Conservation (phyloP, 1,284 basidiomycete species). For the Xerocomus amazonicus region DNA sequence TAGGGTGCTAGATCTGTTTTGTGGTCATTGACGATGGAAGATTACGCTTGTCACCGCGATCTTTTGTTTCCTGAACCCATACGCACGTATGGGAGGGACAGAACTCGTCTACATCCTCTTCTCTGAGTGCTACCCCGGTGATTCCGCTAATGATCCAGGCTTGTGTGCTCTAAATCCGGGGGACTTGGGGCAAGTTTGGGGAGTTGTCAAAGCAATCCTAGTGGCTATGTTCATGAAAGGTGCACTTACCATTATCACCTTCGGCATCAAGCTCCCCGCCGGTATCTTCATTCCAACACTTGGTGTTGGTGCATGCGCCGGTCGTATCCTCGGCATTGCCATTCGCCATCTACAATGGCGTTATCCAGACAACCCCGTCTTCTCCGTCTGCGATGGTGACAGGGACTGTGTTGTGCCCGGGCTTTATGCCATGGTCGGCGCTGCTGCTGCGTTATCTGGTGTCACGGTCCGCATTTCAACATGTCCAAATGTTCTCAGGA, state of each 20-base stretch:
- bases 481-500: not conserved
- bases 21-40: conserved; percentile 37
- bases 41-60: conserved; percentile 74
- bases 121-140: conserved; percentile 69
- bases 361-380: conserved; percentile 61
- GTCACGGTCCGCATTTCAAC: conserved; percentile 61
- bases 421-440: conserved; percentile 90
- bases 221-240: conserved; percentile 82
- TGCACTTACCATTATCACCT: conserved; percentile 84
- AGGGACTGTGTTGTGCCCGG: conserved; percentile 77
- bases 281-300: conserved; percentile 98
- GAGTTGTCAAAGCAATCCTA: conserved; percentile 65
- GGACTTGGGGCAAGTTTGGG: conserved; percentile 54
- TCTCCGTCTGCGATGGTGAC: conserved; percentile 64
- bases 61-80: conserved; percentile 86
- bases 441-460: conserved; percentile 83
- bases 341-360: conserved; percentile 78
- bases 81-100: conserved; percentile 91
- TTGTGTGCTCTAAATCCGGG: conserved; percentile 72
- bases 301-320: conserved; percentile 95
- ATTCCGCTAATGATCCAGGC: conserved; percentile 55
- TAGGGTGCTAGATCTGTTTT: not conserved
- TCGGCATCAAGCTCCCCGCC: conserved; percentile 91
- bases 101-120: conserved; percentile 94
- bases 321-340: conserved; percentile 81